phyloP scores from a whole-genome alignment of 441 rosid genomes.

The Corymbia calophylla region DNA sequence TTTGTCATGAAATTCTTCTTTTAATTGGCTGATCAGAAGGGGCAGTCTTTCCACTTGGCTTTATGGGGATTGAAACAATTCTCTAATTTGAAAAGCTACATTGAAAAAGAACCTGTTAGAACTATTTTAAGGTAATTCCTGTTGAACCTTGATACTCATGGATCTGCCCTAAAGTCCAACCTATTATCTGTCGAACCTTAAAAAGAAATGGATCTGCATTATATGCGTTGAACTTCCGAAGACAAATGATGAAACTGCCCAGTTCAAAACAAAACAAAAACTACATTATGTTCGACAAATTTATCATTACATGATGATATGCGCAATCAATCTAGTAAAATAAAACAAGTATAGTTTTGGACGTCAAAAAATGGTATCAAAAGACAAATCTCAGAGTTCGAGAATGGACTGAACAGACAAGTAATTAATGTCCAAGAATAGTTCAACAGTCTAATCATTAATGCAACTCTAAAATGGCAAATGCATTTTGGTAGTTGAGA shows the following conservation, averaged over 20 bases:
- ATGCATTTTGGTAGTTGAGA: background rate
- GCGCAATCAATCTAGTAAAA: background rate
- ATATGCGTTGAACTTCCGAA: background rate
- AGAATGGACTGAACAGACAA: background rate
- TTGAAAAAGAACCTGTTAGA: background rate
- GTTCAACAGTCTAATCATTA: background rate
- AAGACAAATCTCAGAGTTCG: background rate
- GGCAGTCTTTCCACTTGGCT: background rate
- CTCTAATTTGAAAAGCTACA: background rate
- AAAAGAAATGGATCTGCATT: background rate
- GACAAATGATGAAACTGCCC: background rate
- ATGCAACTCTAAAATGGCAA: background rate
- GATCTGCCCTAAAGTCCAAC: background rate
- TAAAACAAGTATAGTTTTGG: background rate
- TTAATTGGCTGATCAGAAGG: background rate
- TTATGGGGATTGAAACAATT: background rate
- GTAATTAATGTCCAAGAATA: background rate
- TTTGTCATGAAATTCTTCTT: background rate
- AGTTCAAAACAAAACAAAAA: background rate
- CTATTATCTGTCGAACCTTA: background rate
- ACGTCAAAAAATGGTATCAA: background rate
- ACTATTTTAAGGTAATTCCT: background rate
- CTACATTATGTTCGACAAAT: background rate
- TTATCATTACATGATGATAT: background rate
- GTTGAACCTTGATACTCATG: background rate